Base-by-base conservation (phyloP, 208 protist genomes). In the Trypanosoma brucei region DNA sequence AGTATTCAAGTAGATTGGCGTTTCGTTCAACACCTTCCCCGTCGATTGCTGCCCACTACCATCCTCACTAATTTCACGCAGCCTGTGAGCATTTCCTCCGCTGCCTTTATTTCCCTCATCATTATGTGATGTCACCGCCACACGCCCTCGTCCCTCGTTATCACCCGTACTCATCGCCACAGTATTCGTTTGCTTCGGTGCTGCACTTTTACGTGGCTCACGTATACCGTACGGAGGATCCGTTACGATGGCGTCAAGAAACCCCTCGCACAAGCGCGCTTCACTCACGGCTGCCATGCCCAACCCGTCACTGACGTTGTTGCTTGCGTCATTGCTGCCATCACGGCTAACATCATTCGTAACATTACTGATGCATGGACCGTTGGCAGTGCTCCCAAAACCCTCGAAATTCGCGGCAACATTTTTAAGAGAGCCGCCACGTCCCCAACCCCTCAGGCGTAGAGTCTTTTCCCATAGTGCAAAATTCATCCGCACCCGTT, bases 141-240 rank as follows among this genome's bases (percentile, higher is more conserved):
- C 22, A 22, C 22, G 22, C 22, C 22, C 22, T 22, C 22, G 22
- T 22, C 62, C 70, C 52, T 78, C 84, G 34, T 75, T 42, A 63
- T 87, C 82, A 33, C 50, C 50, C 33, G 68, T 49, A 7, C 64
- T 22, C 22, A 22, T 48, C 5, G 50, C 62, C 3, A 58, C 14
- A 13, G 38, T 14, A 4, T n/a, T 31, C 22, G 31, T 38, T 31
- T 6, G 7, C 9, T 59, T 71, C 22, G 11, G 8, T 51, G 58
- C 62, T 13, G 81, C 71, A 35, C 76, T 84, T 50, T 78, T 82
- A 3, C 75, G 69, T 48, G 81, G 82, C 78, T 96, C 92, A 5
- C 92, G 86, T 42, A 95, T 62, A 35, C 90, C 91, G 67, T 95
- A 97, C 7, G 91, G 91, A 14, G 93, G 96, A 76, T 98, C 96